Evolutionary conservation across 495 filamentous ascomycete species (phyloP).

Genomic region (Pseudomonodictys pantanalensis): DNA sequence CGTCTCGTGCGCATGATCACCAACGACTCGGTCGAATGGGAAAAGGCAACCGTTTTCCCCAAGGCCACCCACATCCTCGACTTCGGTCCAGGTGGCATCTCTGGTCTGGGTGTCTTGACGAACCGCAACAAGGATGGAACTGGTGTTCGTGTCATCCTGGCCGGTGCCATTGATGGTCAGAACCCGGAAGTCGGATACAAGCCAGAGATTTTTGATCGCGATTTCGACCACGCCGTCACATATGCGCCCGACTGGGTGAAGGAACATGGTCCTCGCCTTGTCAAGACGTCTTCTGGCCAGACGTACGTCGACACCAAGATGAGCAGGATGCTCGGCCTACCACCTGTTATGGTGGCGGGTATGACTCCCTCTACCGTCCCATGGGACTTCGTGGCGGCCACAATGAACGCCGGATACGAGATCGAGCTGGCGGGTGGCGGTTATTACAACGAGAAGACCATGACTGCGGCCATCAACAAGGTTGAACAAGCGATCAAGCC

Average conservation of each 20-base stretch:
- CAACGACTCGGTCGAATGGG: slow-evolving; percentile 88
- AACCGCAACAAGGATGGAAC: slow-evolving; percentile 98
- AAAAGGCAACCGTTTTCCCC: slow-evolving; percentile 84
- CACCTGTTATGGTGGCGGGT: slow-evolving; percentile 88
- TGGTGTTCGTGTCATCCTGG: slow-evolving; percentile 90
- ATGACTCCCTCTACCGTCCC: slow-evolving; percentile 95
- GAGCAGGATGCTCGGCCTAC: slow-evolving; percentile 84
- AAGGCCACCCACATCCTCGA: slow-evolving; percentile 89
- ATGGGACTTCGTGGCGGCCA: slow-evolving; percentile 94
- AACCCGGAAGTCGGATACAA: slow-evolving; percentile 93
- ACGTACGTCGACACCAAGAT: slow-evolving; percentile 97
- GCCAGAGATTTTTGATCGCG: slow-evolving; percentile 92
- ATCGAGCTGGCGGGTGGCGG: slow-evolving; percentile 88
- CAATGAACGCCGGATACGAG: slow-evolving; percentile 93
- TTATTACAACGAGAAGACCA: slow-evolving; percentile 86
- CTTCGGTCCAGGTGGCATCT: slow-evolving; percentile 94
- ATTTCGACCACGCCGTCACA: slow-evolving; percentile 87
- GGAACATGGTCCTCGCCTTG: slow-evolving; percentile 83
- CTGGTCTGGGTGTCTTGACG: slow-evolving; percentile 91
- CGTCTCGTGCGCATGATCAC: slow-evolving; percentile 89
- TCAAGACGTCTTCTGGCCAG: slow-evolving; percentile 79
- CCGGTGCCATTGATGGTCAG: slow-evolving; percentile 84
- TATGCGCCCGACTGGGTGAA: slow-evolving; percentile 98
- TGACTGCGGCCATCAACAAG: slow-evolving; percentile 85
- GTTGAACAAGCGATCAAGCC: slow-evolving; percentile 85